These are phyloP conservation scores for Termitomyces sp. DNA, from an alignment of 768 basidiomycete species.

Conservation along the genomic window DNA sequence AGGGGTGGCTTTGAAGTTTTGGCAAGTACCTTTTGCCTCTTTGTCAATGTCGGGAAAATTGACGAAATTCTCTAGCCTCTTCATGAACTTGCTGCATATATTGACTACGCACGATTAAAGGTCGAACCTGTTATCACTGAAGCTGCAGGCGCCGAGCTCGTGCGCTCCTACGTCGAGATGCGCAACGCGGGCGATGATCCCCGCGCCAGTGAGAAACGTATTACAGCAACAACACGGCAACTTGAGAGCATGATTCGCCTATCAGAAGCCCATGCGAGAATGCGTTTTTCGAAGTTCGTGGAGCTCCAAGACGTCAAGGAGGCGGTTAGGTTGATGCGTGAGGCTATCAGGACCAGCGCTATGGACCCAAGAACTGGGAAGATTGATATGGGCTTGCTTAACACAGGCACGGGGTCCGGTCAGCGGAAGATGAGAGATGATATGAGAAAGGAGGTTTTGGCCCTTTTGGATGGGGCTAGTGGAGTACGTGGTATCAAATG, in stretches of 20 bases:
- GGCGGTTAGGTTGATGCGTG: constrained; percentile 91
- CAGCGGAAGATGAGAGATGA: constrained; percentile 86
- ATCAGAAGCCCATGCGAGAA: constrained; percentile 93
- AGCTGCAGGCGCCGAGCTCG: constrained; percentile 79
- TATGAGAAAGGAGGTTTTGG: constrained; percentile 77
- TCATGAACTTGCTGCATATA: constrained; percentile 88
- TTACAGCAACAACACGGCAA: constrained; percentile 97
- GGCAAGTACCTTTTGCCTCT: constrained; percentile 39
- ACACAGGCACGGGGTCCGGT: constrained; percentile 86
- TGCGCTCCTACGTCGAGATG: constrained; percentile 88
- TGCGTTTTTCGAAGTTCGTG: constrained; percentile 88
- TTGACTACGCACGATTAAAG: constrained; percentile 84
- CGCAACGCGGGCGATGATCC: constrained; percentile 89
- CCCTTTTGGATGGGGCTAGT: constrained; percentile 49
- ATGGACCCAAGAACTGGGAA: constrained; percentile 96
- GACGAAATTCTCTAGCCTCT: constrained; percentile 52
- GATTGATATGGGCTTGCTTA: constrained; percentile 94
- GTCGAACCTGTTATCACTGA: constrained; percentile 86
- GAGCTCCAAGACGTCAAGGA: constrained; percentile 85
- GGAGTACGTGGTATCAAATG: constrained; percentile 68
- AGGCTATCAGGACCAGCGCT: constrained; percentile 90
- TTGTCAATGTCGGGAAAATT: neutral
- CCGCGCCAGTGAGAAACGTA: constrained; percentile 82
- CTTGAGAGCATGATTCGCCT: constrained; percentile 96
- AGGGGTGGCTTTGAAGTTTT: constrained; percentile 65